A percentile compares a stretch with the other conserved stretches of the same genome.
phyloP scores from a whole-genome alignment of 306 rosid genomes.

The Cyamopsis tetragonoloba region DNA sequence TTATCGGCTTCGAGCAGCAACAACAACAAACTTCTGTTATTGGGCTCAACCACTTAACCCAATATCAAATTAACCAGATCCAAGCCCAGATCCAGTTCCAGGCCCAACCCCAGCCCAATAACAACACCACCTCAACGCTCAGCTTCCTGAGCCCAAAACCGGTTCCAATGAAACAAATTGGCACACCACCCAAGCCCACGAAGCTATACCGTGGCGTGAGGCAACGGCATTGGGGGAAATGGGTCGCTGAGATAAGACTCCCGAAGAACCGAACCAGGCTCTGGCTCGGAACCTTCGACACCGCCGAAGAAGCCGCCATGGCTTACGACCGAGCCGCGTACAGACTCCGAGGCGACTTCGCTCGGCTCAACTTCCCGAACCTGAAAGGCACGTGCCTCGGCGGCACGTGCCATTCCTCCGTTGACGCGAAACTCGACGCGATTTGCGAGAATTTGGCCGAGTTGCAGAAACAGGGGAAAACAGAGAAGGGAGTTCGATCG shows the following conservation, averaged over 20 bases:
- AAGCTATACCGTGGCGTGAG: slow-evolving; percentile 96
- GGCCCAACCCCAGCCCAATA: not conserved
- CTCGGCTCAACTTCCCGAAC: slow-evolving; percentile 84
- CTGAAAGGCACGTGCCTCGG: slow-evolving; percentile 49
- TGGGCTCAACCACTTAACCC: slow-evolving; percentile 52
- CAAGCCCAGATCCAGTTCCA: slow-evolving; percentile 55
- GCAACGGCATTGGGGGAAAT: slow-evolving; percentile 98
- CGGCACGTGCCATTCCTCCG: slow-evolving; percentile 70
- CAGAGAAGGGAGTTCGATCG: slow-evolving; percentile 32
- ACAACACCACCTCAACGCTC: not conserved
- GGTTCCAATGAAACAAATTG: slow-evolving; percentile 62
- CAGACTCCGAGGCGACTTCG: slow-evolving; percentile 87
- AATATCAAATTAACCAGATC: slow-evolving; percentile 59
- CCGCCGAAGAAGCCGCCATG: slow-evolving; percentile 96
- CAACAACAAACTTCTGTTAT: slow-evolving; percentile 37
- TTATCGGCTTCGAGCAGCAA: slow-evolving; percentile 44
- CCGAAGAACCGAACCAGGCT: slow-evolving; percentile 91
- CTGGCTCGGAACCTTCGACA: slow-evolving; percentile 98
- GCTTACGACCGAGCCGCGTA: slow-evolving; percentile 93
- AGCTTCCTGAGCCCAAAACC: slow-evolving; percentile 60
- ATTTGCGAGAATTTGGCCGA: slow-evolving; percentile 69
- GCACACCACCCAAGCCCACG: slow-evolving; percentile 55
- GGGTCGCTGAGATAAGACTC: slow-evolving; percentile 97
- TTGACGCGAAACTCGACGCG: slow-evolving; percentile 86
- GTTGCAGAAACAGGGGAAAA: slow-evolving; percentile 53